phyloP scores from a whole-genome alignment of 202 grass and related monocot genomes.

The Setaria italica region DNA sequence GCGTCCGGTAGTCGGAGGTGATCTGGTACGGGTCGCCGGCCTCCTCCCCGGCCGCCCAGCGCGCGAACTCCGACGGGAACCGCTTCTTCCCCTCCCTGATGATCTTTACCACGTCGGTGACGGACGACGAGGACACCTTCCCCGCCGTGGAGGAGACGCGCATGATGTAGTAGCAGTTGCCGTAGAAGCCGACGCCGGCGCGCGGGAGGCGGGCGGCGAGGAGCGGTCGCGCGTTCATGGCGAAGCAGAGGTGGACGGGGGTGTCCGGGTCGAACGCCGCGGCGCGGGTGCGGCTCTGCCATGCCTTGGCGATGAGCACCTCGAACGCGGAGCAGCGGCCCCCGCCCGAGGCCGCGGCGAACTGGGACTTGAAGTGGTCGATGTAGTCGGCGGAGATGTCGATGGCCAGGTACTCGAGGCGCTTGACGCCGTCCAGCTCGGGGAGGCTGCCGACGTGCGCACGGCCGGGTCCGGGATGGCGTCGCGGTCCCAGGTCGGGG shows the following conservation, averaged over 20 bases:
- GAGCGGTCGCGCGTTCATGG: constrained; percentile 84
- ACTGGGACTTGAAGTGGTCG: constrained; percentile 78
- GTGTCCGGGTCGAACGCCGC: constrained; percentile 39
- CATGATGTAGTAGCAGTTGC: constrained; percentile 99
- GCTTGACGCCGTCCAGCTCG: constrained; percentile 46
- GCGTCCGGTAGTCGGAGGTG: constrained; percentile 66
- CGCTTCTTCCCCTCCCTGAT: constrained; percentile 89
- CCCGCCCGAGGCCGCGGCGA: constrained; percentile 60
- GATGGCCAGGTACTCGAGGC: constrained; percentile 79
- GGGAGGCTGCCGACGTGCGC: constrained; percentile 53
- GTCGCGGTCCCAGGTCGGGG: constrained; percentile 62
- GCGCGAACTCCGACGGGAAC: constrained; percentile 68
- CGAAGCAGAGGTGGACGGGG: constrained; percentile 77
- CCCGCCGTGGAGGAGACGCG: constrained; percentile 62
- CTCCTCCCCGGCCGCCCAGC: constrained; percentile 69
- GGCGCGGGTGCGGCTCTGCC: constrained; percentile 75
- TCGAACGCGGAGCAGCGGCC: constrained; percentile 83
- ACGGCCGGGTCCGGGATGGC: constrained; percentile 62
- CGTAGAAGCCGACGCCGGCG: constrained; percentile 69
- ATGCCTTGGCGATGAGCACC: constrained; percentile 91
- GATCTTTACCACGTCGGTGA: constrained; percentile 76
- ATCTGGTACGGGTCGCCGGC: constrained; percentile 65
- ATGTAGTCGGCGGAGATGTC: constrained; percentile 92
- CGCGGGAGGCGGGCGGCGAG: constrained; percentile 46
- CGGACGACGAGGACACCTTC: constrained; percentile 40